Evolutionary conservation across 495 filamentous ascomycete species (phyloP), one percentile per base, ranked within the genome.

Genomic region (Lophiotrema nucula): DNA sequence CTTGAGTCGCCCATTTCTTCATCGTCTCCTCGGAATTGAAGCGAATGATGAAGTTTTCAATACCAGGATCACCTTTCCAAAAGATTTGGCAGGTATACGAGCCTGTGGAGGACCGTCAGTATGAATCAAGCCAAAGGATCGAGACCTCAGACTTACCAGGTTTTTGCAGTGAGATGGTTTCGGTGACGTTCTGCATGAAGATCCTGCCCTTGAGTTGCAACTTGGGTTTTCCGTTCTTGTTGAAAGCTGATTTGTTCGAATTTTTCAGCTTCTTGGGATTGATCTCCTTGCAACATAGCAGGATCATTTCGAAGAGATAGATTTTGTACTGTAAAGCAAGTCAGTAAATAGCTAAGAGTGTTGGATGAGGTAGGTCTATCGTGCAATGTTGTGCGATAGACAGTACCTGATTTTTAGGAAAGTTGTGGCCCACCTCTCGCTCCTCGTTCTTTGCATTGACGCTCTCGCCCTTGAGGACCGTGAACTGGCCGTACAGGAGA

Each of bases 161-260:
- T 70, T 89, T 95, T 50, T 83, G 80, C 27, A 91, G 75, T 16
- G 87, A 89, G 3, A 96, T 76, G 22, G 95, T 87, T 67, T 97
- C 91, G 5, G 93, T 98, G 41, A 98, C 92, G 68, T 98, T 98
- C 52, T 92, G 91, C 92, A 98, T 97, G 73, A 97, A 97, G 65
- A 98, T 98, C 19, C 93, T 83, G 22, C 93, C 93, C 74, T 97
- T 98, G 27, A 98, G 79, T 69, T 96, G 91, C 45, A 98, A 76
- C 69, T 88, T 92, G 28, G 86, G 81, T 66, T 88, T 88, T 47
- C 83, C 80, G 67, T 88, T 92, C 60, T 81, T 84, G 70, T 85
- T 82, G 52, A 84, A 81, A 43, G 83, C 75, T 1, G 87, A 80
- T 70, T 89, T 90, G 73, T 86, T 86, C 59, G 73, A 77, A 57